Base-by-base conservation (phyloP, 108 stramenopile genomes). In the Nannochloropsis gaditana region DNA sequence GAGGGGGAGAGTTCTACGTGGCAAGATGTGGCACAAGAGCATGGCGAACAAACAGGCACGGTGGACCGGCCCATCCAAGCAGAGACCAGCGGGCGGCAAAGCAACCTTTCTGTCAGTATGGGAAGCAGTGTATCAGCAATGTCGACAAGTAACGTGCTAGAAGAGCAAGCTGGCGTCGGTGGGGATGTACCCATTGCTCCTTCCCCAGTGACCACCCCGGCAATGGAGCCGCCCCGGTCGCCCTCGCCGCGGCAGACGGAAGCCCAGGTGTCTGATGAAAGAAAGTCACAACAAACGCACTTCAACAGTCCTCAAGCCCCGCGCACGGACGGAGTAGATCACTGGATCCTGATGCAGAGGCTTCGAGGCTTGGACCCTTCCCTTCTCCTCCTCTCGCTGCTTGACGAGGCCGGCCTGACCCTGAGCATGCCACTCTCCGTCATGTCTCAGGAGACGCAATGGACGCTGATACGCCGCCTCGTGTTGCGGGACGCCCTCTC, bases 401-500 rank as follows among this genome's bases (percentile, higher is more conserved):
- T 73, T n/a, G 59, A 73, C 15, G 59, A 73, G 19, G 59, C 59
- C 59, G 59, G 59, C 59, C 59, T 73, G 4, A n/a, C 59, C 59
- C 59, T 73, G 15, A 73, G 19, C 59, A 73, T 73, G 59, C 59
- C 59, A 1, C 59, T 73, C 19, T 73, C 59, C 19, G 59, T n/a
- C 8, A 73, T 73, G 59, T 73, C 59, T 73, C 59, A 73, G n/a
- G 59, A 73, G 19, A 73, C 59, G 19, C 59, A 73, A 73, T 73
- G 59, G 59, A 73, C 59, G n/a, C 59, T 73, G 19, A 73, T 73
- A 15, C 59, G 59, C n/a, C 59, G 59, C 59, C 59, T 73, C 59
- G 59, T 73, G 2, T n/a, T 73, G n/a, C 59, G 59, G 19, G 59
- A 73, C 59, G 59, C 8, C 19, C 15, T 73, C 19, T n/a, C 3